phyloP scores from a whole-genome alignment of 495 filamentous ascomycete species.

The Aspergillus carlsbadensis region DNA sequence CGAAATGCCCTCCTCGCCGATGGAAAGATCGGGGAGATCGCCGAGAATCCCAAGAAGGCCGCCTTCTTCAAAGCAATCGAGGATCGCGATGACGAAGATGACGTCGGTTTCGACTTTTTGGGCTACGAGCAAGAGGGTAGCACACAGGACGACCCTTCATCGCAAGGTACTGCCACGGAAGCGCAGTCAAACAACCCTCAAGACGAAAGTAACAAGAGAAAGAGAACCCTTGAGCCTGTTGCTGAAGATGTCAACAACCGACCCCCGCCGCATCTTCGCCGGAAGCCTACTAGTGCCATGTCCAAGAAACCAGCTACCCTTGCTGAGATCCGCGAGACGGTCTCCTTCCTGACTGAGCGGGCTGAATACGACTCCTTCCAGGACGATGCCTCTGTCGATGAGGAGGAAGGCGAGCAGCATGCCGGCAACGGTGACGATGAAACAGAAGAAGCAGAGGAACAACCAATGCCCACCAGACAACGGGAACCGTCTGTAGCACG shows the following conservation, averaged over 20 bases:
- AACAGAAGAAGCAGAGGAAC: slow-evolving; percentile 34
- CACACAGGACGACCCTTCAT: slow-evolving; percentile 41
- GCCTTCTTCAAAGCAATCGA: slow-evolving; percentile 91
- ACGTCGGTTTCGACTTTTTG: slow-evolving; percentile 73
- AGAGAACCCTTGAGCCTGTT: slow-evolving; percentile 50
- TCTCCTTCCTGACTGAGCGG: slow-evolving; percentile 80
- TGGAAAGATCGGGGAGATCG: slow-evolving; percentile 85
- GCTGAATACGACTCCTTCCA: slow-evolving; percentile 56
- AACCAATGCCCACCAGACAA: slow-evolving; percentile 20
- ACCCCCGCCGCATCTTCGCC: slow-evolving; percentile 62
- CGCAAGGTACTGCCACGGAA: slow-evolving; percentile 38
- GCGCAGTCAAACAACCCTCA: slow-evolving; percentile 26
- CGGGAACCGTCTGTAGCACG: slow-evolving; percentile 37
- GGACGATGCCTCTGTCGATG: slow-evolving; percentile 42
- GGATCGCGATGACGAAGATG: slow-evolving; percentile 76
- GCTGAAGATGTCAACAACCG: slow-evolving; percentile 50
- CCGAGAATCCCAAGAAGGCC: slow-evolving; percentile 82
- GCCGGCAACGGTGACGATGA: slow-evolving; percentile 19
- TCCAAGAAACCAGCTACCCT: slow-evolving; percentile 66
- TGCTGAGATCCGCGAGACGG: slow-evolving; percentile 72
- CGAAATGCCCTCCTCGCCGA: slow-evolving; percentile 86
- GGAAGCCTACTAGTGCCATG: slow-evolving; percentile 54
- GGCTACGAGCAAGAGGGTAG: slow-evolving; percentile 51
- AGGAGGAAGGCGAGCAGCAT: slow-evolving; percentile 37
- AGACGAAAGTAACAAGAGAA: slow-evolving; percentile 50